phyloP scores from a whole-genome alignment of 495 filamentous ascomycete species.

The Chaetomidium leptoderma region DNA sequence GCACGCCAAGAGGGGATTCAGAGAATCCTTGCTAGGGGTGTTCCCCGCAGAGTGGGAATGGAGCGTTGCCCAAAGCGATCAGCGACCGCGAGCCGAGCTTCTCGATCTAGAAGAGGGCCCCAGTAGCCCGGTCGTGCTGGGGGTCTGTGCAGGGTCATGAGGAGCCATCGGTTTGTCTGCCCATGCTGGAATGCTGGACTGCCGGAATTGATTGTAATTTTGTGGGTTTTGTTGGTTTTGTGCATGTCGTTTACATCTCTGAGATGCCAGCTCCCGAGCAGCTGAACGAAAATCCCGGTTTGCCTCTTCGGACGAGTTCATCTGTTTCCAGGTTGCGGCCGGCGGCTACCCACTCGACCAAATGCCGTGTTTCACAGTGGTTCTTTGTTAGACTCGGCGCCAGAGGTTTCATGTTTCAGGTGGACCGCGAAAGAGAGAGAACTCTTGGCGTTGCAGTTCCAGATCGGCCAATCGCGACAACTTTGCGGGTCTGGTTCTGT shows the following conservation, averaged over 20 bases:
- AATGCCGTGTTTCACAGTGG: constrained; percentile 8
- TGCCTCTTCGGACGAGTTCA: not conserved
- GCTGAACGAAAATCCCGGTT: constrained; percentile 1
- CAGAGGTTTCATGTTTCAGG: constrained; percentile 25
- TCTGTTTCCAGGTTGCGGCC: not conserved
- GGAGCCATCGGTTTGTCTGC: not conserved
- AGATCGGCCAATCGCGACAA: constrained; percentile 1
- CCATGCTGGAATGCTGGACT: not conserved
- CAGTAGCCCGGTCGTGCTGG: not conserved
- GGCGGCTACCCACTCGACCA: not conserved
- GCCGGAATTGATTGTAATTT: not conserved
- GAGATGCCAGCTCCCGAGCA: too few relatives aligned
- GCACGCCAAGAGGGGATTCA: not conserved
- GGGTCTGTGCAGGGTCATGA: too few relatives aligned
- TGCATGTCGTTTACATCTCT: too few relatives aligned
- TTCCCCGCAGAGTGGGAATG: too few relatives aligned
- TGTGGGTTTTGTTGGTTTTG: too few relatives aligned
- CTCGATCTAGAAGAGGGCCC: constrained; percentile 2
- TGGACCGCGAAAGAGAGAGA: constrained; percentile 4
- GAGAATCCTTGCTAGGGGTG: not conserved
- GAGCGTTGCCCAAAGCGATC: constrained; percentile 8
- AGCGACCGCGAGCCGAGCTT: constrained; percentile 1
- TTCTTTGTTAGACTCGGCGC: constrained; percentile 11
- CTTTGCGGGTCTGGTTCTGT: too few relatives aligned
- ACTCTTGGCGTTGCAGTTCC: not conserved